Base-by-base conservation (phyloP, 106 monocot species). In the Dendrobium nobile region DNA sequence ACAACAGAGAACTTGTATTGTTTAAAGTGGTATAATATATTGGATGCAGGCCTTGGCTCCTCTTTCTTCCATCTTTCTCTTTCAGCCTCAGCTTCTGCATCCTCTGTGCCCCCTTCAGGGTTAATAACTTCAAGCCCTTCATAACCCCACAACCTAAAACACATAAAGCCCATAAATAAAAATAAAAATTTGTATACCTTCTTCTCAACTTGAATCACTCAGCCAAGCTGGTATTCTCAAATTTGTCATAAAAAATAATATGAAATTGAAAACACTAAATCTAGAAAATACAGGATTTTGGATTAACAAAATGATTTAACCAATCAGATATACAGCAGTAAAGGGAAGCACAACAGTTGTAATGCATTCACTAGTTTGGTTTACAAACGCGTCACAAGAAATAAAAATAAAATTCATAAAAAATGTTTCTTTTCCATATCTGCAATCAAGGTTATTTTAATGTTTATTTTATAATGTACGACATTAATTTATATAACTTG, bases 101-200 rank as follows among this genome's bases (percentile, higher is more conserved):
- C 96, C 44, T 97, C 94, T 58, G 90, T 94, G 82, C 96, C 84
- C 84, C 96, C 96, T 82, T 97, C 96, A 54, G 96, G 96, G 76
- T 97, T 94, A 83, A 97, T 92, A 20, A 97, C 96, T 85, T 97
- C 94, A 79, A 97, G 89, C 10, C 96, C 96, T 88, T 97, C 96
- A 87, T 97, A 97, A 19, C 90, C 96, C 82, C 94, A 67, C 67
- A 97, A 51, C 77, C 96, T 97, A 56, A 79, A 83, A 75, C 40
- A 78, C 13, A 44, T 75, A 68, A 40, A 26, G 8, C 24, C 15
- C n/a, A n/a, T n/a, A n/a, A n/a, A 75, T 67, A 9, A 20, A 45
- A 58, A 51, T n/a, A 56, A 26, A 28, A 11, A 70, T 56, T 41
- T 54, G 37, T n/a, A 58, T 78, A 59, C 17, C 51, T 77, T 54